Base-by-base conservation (phyloP, 2,329 filamentous ascomycete species). In the Coniella lustricola region DNA sequence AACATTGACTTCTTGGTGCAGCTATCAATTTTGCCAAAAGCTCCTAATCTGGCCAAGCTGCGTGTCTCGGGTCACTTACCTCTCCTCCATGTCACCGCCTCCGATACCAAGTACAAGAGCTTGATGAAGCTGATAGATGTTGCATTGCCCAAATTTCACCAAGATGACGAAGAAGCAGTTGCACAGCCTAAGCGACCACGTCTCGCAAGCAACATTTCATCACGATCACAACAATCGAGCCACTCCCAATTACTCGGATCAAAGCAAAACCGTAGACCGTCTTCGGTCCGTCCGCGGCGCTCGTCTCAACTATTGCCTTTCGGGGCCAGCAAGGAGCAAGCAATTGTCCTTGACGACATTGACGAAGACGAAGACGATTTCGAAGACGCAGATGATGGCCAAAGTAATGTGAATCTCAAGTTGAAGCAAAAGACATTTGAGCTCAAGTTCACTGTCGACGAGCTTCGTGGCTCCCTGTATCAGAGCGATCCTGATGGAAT, bases 1-100 rank as follows among this genome's bases (percentile, higher is more conserved):
- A 98, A 95, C 57, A 87, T 99, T 58, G 88, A 97, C 64, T 97
- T 99, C 63, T 82, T 90, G 10, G 81, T 99, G n/a, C 90, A 96
- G 63, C 85, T 87, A 17, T 98, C 90, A 7, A 99, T 99, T 57
- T 73, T 98, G n/a, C 93, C 93, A 0, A 96, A 96, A 62, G 89
- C 89, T 1, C 86, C 91, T 0, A 94, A 96, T 54, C 72, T 99
- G 42, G 94, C 93, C 13, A 93, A 93, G 60, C 84, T 96, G 57
- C 85, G 88, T 52, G 81, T 99, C 31, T 94, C 90, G 1, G 93
- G 93, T 2, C 89, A 94, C 58, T 74, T 99, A 46, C 93, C 94
- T 0, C 83, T 97, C 45, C 74, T 99, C 1, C 91, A 97, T 64
- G 93, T 87, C 10, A 87, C 87, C 0, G 84, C 94, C 33, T 97